Base-by-base conservation (phyloP, 1,284 basidiomycete genomes). In the Fistulinella staudtii region DNA sequence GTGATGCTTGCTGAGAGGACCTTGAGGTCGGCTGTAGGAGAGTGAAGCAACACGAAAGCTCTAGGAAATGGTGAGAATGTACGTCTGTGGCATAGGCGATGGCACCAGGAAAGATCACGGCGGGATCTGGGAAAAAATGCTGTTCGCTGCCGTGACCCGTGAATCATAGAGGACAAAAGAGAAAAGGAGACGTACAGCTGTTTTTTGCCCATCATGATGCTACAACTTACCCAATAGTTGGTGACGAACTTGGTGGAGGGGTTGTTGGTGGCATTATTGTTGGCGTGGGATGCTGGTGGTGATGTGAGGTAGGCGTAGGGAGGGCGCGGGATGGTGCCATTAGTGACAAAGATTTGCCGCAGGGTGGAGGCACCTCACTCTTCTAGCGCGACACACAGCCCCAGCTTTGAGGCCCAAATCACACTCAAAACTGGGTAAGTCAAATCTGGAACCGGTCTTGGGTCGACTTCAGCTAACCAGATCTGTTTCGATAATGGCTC, bases 31-130 rank as follows among this genome's bases (percentile, higher is more conserved):
- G 77, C 58, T 2, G 68, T 44, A 5, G 80, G 75, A 8, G 89
- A 67, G 74, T 85, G 25, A 5, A 3, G 22, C 9, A 37, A 20
- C 20, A 15, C 27, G 14, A 14, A 8, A 17, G 18, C 43, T 9
- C 44, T 52, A 20, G 45, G 27, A 31, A 30, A 31, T 20, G 22
- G 27, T 8, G 22, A 13, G 25, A 17, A 41, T 29, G 15, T 46
- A 88, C 83, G 52, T 82, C 82, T 7, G 79, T 72, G 5, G 80
- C 76, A 53, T 80, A 82, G 1, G 80, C 85, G 13, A 89, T 75
- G 28, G 92, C 71, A 1, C 89, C 88, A 3, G 90, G 93, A 66
- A 94, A 93, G 47, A 93, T 74, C 72, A 80, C 79, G 0, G 72
- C 62, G 1, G 85, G 83, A 60, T 92, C 81, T 8, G 87, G 73